phyloP scores from a whole-genome alignment of 2,329 filamentous ascomycete genomes.

The Claviceps humidiphila region DNA sequence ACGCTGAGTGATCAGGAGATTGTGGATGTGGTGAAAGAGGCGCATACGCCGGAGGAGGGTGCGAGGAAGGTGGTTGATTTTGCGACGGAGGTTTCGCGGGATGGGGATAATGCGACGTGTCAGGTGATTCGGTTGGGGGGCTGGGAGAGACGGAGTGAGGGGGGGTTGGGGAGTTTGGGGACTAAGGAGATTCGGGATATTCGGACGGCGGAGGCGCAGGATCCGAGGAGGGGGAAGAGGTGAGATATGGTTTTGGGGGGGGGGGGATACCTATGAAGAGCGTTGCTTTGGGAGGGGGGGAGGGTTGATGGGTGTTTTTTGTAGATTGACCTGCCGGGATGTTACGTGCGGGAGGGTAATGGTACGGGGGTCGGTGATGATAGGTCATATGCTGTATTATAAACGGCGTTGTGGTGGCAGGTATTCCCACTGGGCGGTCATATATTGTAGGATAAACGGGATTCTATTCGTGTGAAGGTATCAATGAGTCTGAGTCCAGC shows the following conservation, averaged over 20 bases:
- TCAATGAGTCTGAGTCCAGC: no score
- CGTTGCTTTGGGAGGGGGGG: neutral
- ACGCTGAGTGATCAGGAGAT: conserved; percentile 86
- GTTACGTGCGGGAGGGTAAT: no score
- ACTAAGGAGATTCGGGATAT: conserved; percentile 87
- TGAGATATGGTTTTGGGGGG: conserved; percentile 12
- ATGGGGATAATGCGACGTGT: conserved; percentile 57
- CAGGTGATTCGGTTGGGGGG: conserved; percentile 54
- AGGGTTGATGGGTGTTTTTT: no score
- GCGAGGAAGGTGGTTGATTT: conserved; percentile 69
- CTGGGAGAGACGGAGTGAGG: conserved; percentile 64
- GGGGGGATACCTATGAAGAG: neutral
- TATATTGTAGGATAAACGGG: no score
- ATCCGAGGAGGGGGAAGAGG: conserved; percentile 59
- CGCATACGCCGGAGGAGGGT: conserved; percentile 77
- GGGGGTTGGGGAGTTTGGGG: conserved; percentile 75
- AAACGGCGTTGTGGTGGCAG: no score
- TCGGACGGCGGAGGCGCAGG: conserved; percentile 63
- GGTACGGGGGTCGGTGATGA: no score
- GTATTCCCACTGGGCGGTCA: no score
- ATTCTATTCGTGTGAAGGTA: no score
- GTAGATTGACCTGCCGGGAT: no score
- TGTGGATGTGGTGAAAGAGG: conserved; percentile 90
- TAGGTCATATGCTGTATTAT: no score
- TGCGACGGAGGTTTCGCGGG: conserved; percentile 66